Evolutionary conservation across 805 yeast genomes (phyloP).

Genomic region (Hanseniaspora occidentalis): DNA sequence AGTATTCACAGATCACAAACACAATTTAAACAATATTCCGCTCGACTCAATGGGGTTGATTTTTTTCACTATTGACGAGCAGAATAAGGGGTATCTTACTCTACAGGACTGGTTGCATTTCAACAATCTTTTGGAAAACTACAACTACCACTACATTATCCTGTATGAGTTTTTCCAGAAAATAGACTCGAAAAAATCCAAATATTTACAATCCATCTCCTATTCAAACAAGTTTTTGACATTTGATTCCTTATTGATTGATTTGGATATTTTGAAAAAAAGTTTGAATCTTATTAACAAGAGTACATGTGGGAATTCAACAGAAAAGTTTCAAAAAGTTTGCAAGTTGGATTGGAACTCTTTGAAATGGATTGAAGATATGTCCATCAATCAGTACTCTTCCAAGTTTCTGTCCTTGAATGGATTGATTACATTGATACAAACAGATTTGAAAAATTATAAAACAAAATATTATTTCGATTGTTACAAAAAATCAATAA

Average conservation of each 20-base stretch:
- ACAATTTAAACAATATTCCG: constrained; percentile 39
- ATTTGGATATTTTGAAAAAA: constrained; percentile 20
- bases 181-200: constrained; percentile 26
- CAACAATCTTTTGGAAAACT: constrained; percentile 39
- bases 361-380: constrained; percentile 19
- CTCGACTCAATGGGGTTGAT: constrained; percentile 56
- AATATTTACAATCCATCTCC: constrained; percentile 23
- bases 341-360: constrained; percentile 24
- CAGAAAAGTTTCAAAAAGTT: background rate
- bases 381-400: constrained; percentile 10
- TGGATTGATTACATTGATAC: constrained; percentile 29
- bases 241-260: constrained; percentile 26
- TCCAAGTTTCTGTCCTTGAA: constrained; percentile 25
- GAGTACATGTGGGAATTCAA: background rate
- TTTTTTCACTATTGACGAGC: constrained; percentile 69
- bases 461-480: constrained; percentile 20
- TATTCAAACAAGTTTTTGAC: constrained; percentile 27
- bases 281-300: constrained; percentile 17
- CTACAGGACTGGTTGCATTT: constrained; percentile 65
- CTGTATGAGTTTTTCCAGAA: constrained; percentile 42
- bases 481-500: too few species aligned
- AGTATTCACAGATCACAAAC: constrained; percentile 25
- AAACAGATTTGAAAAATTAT: constrained; percentile 26
- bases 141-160: constrained; percentile 36
- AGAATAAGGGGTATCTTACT: constrained; percentile 53